These are phyloP conservation scores for Sutorius australiensis DNA, from an alignment of 768 basidiomycete species.

Conservation along the genomic window DNA sequence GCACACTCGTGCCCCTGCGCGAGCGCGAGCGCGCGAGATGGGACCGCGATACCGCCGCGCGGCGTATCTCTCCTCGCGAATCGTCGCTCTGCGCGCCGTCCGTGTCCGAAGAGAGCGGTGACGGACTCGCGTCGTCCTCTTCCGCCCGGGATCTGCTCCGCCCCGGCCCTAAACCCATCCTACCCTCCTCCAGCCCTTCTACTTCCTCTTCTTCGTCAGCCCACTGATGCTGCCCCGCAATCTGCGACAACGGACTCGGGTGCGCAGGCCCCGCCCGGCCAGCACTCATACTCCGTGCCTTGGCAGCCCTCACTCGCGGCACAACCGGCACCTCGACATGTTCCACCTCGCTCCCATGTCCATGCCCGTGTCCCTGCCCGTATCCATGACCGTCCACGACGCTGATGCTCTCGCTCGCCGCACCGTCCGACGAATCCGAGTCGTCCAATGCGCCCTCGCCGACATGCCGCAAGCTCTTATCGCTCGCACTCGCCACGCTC, in stretches of 20 bases:
- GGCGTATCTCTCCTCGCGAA: constrained; percentile 13
- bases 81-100: constrained; percentile 46
- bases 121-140: constrained; percentile 52
- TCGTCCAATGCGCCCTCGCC: constrained; percentile 79
- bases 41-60: constrained; percentile 18
- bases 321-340: constrained; percentile 30
- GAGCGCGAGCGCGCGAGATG: constrained; percentile 27
- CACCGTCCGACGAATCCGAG: constrained; percentile 57
- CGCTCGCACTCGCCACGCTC: constrained; percentile 35
- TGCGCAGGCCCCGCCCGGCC: constrained; percentile 34
- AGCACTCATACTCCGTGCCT: constrained; percentile 34
- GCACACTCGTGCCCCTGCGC: constrained; percentile 28
- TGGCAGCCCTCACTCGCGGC: constrained; percentile 27
- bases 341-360: constrained; percentile 28
- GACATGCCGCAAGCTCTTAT: constrained; percentile 54
- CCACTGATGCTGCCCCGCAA: constrained; percentile 54
- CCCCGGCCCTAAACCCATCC: background rate
- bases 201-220: constrained; percentile 45
- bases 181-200: background rate
- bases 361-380: constrained; percentile 29
- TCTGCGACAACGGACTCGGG: constrained; percentile 65
- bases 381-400: constrained; percentile 17
- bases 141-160: constrained; percentile 31
- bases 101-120: constrained; percentile 58
- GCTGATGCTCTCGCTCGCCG: constrained; percentile 18